phyloP scores from a whole-genome alignment of 345 rosid species.

The Brassica juncea region DNA sequence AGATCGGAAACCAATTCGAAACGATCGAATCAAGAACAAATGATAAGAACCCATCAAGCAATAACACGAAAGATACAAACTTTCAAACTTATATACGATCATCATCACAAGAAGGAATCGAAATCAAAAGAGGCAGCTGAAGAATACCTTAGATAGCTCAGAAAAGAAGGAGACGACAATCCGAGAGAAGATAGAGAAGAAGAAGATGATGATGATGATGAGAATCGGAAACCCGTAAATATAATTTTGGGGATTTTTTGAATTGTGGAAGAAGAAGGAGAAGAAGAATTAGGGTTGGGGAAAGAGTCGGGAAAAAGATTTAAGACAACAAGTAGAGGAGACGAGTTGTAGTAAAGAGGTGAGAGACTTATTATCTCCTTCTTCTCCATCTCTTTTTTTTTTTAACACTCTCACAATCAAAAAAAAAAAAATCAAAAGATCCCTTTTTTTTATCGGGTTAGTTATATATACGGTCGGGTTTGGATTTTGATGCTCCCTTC shows the following conservation, averaged over 20 bases:
- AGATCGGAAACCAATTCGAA: constrained; percentile 15
- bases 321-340: constrained; percentile 12
- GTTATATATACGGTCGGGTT: not conserved
- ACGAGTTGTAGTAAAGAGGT: constrained; percentile 37
- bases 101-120: not conserved
- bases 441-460: constrained; percentile 38
- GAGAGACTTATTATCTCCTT: constrained; percentile 51
- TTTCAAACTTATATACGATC: not conserved
- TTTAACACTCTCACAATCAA: constrained; percentile 23
- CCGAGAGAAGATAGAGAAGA: constrained; percentile 14
- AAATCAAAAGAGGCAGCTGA: constrained; percentile 13
- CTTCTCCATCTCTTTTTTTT: constrained; percentile 73
- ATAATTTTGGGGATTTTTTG: constrained; percentile 25
- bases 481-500: not conserved
- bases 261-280: constrained; percentile 10
- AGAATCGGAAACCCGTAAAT: not conserved
- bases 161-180: constrained; percentile 1
- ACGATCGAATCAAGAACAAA: constrained; percentile 12
- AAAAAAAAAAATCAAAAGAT: constrained; percentile 35
- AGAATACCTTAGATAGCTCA: constrained; percentile 24
- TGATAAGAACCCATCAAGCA: constrained; percentile 1
- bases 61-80: constrained; percentile 9
- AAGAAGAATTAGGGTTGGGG: constrained; percentile 50
- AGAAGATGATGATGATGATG: not conserved
- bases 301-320: constrained; percentile 20